Base-by-base conservation (phyloP, 208 protist genomes). In the Acanthamoeba lenticulata region DNA sequence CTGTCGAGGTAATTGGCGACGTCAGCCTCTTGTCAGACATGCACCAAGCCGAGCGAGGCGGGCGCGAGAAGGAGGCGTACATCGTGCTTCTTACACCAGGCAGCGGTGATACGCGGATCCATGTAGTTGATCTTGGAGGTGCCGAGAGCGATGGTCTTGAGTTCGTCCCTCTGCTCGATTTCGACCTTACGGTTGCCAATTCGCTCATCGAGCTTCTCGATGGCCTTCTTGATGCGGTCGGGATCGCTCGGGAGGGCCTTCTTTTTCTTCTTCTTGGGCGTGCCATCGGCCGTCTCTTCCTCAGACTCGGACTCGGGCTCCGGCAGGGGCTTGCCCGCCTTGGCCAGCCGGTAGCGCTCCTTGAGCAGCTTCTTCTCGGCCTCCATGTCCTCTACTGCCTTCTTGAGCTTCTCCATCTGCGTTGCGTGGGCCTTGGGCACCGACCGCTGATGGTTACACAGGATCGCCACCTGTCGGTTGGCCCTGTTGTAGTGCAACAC, bases 91-190 rank as follows among this genome's bases (percentile, higher is more conserved):
- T 95, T 97, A 62, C 92, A 99, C 99, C 99, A 99, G 7, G 99
- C 98, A 91, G 99, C 98, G 24, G 99, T 98, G 89, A 99, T 99
- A 36, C 99, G 97, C 7, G 99, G 99, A 94, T 99, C 99, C 49
- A 99, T 98, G 96, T 99, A 99, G 97, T 99, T 99, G 77, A 99
- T 98, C 95, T 99, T 99, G 40, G 99, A 99, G 7, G 99, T 99
- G 62, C 98, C 97, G 0, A 99, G 95, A 13, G 98, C 90, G 36
- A 99, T 97, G 13, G 92, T 97, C 52, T 98, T 98, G 44, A 95
- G 90, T 24, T 98, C 97, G 62, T 97, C 94, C 95, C 97, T 95
- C 32, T 72, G 42, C 21, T 69, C 49, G 55, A 89, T 95, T 57
- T 95, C 44, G 38, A 94, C 94, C 65, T 93, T 69, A 15, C 62